phyloP scores from a whole-genome alignment of 345 rosid genomes.

The Diplotaxis tenuifolia region DNA sequence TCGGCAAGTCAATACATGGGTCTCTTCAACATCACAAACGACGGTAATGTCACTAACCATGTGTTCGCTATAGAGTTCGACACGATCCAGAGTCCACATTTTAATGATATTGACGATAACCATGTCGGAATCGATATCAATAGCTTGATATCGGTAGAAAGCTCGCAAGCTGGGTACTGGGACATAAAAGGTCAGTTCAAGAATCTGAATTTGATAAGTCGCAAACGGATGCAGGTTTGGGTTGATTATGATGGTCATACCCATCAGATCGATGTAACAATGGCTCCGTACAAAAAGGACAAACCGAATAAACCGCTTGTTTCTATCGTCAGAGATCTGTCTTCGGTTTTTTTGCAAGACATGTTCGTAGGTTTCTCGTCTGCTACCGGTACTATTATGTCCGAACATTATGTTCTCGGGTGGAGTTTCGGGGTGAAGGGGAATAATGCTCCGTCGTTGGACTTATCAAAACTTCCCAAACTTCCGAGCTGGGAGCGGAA shows the following conservation, averaged over 20 bases:
- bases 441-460: background rate
- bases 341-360: conserved; percentile 25
- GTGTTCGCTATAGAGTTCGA: conserved; percentile 55
- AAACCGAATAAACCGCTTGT: conserved; percentile 1
- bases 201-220: background rate
- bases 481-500: background rate
- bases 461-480: conserved; percentile 20
- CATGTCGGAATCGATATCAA: conserved; percentile 7
- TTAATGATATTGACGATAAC: background rate
- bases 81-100: conserved; percentile 18
- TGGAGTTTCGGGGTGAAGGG: conserved; percentile 6
- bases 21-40: conserved; percentile 35
- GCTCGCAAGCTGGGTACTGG: conserved; percentile 5
- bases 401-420: background rate
- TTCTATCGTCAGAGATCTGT: background rate
- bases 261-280: background rate
- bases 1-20: conserved; percentile 36
- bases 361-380: conserved; percentile 13
- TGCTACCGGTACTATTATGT: background rate
- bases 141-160: conserved; percentile 24
- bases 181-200: background rate
- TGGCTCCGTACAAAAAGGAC: background rate
- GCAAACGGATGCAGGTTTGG: conserved; percentile 44
- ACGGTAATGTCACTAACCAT: conserved; percentile 41
- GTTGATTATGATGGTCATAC: conserved; percentile 56